These are phyloP conservation scores for Wallacemonas sp. DNA, from an alignment of 208 protist species.

Conservation along the genomic window DNA sequence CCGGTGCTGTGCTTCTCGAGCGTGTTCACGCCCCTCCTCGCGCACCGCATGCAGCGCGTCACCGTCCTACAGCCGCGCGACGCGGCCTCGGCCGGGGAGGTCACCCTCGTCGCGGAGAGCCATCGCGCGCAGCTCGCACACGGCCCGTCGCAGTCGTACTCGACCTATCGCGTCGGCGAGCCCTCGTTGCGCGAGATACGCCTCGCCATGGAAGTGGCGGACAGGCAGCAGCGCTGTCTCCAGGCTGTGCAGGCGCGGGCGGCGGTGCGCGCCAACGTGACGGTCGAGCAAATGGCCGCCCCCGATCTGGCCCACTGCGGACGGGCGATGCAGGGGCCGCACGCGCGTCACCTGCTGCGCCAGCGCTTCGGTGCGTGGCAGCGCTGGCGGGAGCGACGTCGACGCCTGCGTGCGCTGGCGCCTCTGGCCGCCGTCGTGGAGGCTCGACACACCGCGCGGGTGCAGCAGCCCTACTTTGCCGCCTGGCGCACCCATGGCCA, in stretches of 20 bases:
- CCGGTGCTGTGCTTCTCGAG: conserved; percentile 30
- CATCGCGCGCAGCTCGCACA: conserved; percentile 38
- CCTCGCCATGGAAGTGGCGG: conserved; percentile 25
- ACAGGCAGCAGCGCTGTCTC: conserved; percentile 26
- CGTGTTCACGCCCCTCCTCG: conserved; percentile 22
- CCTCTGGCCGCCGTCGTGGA: neutral
- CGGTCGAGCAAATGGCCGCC: conserved; percentile 30
- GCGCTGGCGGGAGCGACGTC: conserved; percentile 26
- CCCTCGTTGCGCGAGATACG: conserved; percentile 46
- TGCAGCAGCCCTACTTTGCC: conserved; percentile 16
- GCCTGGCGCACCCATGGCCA: neutral
- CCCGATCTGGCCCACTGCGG: conserved; percentile 16
- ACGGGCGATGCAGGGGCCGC: conserved; percentile 17
- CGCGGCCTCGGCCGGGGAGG: no score
- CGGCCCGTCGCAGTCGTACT: conserved; percentile 30
- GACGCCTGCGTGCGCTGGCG: neutral
- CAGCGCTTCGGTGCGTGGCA: conserved; percentile 23
- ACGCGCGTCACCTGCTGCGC: neutral
- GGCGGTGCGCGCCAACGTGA: neutral
- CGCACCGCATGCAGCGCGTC: conserved; percentile 38
- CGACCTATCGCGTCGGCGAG: conserved; percentile 43
- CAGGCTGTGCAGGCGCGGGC: conserved; percentile 9
- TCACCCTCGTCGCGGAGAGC: conserved; percentile 25
- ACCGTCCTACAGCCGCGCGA: conserved; percentile 14
- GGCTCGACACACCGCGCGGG: neutral